Percentiles rank a stretch among this genome's conserved stretches.
These are phyloP conservation scores for Maudiozyma humilis DNA, from an alignment of 1,139 yeast species.

Conservation along the genomic window DNA sequence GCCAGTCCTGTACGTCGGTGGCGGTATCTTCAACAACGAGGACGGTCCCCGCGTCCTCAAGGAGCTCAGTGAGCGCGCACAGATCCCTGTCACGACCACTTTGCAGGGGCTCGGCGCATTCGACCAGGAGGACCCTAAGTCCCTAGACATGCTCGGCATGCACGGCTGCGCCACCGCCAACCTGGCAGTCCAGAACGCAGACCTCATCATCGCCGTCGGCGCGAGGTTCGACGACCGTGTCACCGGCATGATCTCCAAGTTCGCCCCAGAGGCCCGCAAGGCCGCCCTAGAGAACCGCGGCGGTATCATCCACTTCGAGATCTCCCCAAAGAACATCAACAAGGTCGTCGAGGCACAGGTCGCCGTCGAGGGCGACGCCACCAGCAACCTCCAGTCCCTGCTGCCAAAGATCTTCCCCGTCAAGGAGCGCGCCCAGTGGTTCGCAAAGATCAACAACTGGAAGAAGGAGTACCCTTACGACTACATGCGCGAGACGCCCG, in stretches of 20 bases:
- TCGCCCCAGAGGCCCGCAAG: conserved; percentile 86
- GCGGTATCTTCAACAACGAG: conserved; percentile 71
- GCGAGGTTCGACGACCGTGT: conserved; percentile 98
- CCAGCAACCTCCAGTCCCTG: conserved; percentile 62
- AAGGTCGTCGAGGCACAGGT: conserved; percentile 96
- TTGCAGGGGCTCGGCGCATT: conserved; percentile 90
- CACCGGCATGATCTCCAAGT: conserved; percentile 74
- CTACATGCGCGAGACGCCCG: conserved; percentile 70
- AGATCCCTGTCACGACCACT: conserved; percentile 93
- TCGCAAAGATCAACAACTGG: conserved; percentile 66
- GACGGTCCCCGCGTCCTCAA: conserved; percentile 75
- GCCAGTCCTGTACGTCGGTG: conserved; percentile 88
- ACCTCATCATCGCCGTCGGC: conserved; percentile 86
- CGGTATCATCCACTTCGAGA: conserved; percentile 94
- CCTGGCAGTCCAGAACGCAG: conserved; percentile 87
- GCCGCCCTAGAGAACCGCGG: conserved; percentile 88
- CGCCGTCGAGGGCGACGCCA: conserved; percentile 94
- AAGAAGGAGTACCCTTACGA: conserved; percentile 77
- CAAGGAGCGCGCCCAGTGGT: conserved; percentile 70
- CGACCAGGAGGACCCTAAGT: conserved; percentile 84
- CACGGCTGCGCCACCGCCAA: conserved; percentile 96
- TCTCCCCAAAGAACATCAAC: conserved; percentile 91
- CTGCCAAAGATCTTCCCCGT: conserved; percentile 62
- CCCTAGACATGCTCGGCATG: conserved; percentile 96
- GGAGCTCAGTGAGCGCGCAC: conserved; percentile 83